A percentile compares a stretch with the other conserved stretches of the same genome.
Conservation (phyloP, 2,329 filamentous ascomycete genomes). For the Pleomassaria siparia region DNA sequence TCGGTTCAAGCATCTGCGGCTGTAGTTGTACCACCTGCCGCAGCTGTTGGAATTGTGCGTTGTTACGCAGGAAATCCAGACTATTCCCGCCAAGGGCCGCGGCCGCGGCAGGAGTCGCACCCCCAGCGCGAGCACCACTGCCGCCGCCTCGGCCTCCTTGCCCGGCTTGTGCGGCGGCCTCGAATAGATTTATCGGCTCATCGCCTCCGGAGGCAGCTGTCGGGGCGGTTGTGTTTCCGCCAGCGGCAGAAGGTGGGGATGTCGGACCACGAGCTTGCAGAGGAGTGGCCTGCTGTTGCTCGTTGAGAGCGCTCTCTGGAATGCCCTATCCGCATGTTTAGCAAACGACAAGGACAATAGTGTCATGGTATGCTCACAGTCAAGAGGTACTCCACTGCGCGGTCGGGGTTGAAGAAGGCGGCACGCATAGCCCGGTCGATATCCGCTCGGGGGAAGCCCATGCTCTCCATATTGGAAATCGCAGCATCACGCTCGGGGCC, state of each 20-base stretch:
- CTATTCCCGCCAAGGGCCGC: constrained; percentile 65
- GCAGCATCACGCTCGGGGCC: constrained; percentile 80
- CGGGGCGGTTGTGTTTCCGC: constrained; percentile 48
- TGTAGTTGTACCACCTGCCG: constrained; percentile 97
- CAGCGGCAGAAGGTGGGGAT: constrained; percentile 46
- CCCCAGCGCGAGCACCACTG: constrained; percentile 46
- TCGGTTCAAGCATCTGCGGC: constrained; percentile 97
- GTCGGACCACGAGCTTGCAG: constrained; percentile 44
- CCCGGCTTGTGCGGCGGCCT: constrained; percentile 80
- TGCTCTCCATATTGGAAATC: constrained; percentile 91
- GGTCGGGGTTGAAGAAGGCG: constrained; percentile 94
- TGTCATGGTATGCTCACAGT: constrained; percentile 60
- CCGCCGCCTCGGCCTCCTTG: constrained; percentile 48
- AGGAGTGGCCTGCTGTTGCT: constrained; percentile 56
- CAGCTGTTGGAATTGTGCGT: constrained; percentile 96
- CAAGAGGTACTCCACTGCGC: constrained; percentile 93
- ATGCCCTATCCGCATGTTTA: constrained; percentile 67
- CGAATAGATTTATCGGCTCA: constrained; percentile 83
- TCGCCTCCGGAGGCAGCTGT: constrained; percentile 49
- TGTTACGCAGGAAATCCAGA: constrained; percentile 90
- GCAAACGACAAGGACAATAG: constrained; percentile 10
- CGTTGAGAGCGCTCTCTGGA: constrained; percentile 76
- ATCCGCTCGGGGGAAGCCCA: constrained; percentile 88
- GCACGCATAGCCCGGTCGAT: constrained; percentile 95
- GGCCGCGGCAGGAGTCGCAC: constrained; percentile 50